Evolutionary conservation across 2,329 filamentous ascomycete species (phyloP).

Genomic region (Colletotrichum sp.): DNA sequence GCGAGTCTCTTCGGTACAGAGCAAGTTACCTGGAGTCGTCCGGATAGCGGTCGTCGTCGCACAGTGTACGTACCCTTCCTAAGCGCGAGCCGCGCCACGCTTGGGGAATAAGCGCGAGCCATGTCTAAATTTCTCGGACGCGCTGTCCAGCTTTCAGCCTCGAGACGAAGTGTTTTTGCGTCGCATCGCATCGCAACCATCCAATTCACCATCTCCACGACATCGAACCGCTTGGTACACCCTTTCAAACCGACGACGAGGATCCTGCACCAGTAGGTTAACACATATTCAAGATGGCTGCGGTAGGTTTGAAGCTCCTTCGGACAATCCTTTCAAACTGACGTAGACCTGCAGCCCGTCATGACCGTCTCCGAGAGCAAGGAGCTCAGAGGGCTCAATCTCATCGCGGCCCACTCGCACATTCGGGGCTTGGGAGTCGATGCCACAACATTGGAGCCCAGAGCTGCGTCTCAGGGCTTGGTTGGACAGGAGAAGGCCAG

Average conservation of each 20-base stretch:
- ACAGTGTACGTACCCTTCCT: background rate
- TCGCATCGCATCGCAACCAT: background rate
- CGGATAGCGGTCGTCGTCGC: background rate
- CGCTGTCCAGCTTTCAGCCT: conserved; percentile 8
- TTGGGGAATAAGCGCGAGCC: background rate
- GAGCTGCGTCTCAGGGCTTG: conserved; percentile 84
- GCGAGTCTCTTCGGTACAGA: background rate
- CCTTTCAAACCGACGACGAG: background rate
- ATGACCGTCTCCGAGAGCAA: conserved; percentile 91
- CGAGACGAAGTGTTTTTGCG: background rate
- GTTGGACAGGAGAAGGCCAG: conserved; percentile 96
- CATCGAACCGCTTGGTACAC: background rate
- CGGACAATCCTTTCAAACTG: background rate
- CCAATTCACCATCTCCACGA: background rate
- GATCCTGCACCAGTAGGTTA: background rate
- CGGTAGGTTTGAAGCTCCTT: conserved; percentile 41
- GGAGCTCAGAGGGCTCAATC: conserved; percentile 94
- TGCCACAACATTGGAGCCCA: conserved; percentile 86
- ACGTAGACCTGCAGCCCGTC: conserved; percentile 49
- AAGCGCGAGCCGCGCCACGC: conserved; percentile 18
- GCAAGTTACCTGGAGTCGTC: background rate
- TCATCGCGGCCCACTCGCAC: conserved; percentile 98
- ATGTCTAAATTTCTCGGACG: conserved; percentile 18
- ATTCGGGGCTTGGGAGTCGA: conserved; percentile 96
- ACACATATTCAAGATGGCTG: conserved; percentile 49